Evolutionary conservation across 345 rosid genomes (phyloP), one percentile per base, ranked within the genome.

Genomic region (Geranium rotundifolium): DNA sequence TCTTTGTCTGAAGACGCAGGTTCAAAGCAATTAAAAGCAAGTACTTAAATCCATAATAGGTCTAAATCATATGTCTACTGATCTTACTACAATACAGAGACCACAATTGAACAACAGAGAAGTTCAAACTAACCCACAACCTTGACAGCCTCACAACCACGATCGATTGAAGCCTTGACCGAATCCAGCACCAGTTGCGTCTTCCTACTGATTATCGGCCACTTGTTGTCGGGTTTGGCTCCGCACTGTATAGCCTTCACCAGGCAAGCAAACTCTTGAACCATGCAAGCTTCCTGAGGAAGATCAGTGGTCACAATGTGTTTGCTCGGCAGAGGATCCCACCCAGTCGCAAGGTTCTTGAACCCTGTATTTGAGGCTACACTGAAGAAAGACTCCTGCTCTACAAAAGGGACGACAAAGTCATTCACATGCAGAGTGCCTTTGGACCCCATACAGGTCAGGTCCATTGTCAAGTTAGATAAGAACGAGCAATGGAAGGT

Each of bases 221-320:
- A 89, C 73, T 72, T 79, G 41, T 63, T 69, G 60, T 89, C 92
- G 0, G 90, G 95, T 65, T 81, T 80, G 17, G 80, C 76, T 18
- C 96, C 90, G 17, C 69, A 71, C 59, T 86, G 80, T 0, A 84
- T 75, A 39, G 78, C 70, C 19, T 72, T 73, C 1, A 85, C 95
- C 77, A 88, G 69, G 64, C 74, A 58, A 10, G 86, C 78, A 70
- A 91, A 89, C 78, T 86, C 96, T 56, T 64, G 80, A 67, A 91
- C 91, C 98, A 89, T 85, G 67, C 78, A 69, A 29, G 71, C 87
- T 73, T 89, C 98, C 69, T 91, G 96, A 3, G 98, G 87, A 60
- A 89, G 64, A 64, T 81, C 80, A 18, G 68, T 69, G 41, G 41
- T 54, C 2, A 88, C 70, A 10, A 29, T 67, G 72, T 86, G 88